Percentiles rank a stretch among this genome's conserved stretches.
phyloP scores from a whole-genome alignment of 352 stramenopile species.

The Phytopythium helicoides region DNA sequence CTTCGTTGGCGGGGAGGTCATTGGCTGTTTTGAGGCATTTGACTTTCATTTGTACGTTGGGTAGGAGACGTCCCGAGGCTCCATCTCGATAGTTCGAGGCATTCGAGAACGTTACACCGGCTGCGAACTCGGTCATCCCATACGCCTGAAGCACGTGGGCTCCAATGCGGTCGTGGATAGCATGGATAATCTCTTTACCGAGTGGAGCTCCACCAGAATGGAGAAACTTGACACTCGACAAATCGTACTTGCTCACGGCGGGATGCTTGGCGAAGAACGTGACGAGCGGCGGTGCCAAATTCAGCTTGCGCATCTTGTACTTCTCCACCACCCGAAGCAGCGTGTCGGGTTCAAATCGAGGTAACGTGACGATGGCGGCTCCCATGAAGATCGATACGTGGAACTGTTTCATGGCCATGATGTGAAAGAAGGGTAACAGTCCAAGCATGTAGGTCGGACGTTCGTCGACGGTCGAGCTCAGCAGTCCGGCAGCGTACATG shows the following conservation, averaged over 20 bases:
- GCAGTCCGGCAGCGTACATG: conserved; percentile 72
- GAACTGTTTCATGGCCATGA: conserved; percentile 75
- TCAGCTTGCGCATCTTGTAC: conserved; percentile 50
- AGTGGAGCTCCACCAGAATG: conserved; percentile 84
- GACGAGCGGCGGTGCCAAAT: conserved; percentile 85
- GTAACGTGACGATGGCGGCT: conserved; percentile 71
- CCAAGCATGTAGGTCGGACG: conserved; percentile 24
- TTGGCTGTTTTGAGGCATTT: conserved; percentile 25
- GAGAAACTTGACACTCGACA: conserved; percentile 63
- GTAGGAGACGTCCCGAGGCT: conserved; percentile 26
- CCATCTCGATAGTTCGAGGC: conserved; percentile 16
- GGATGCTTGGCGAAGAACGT: conserved; percentile 81
- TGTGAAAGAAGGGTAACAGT: conserved; percentile 92
- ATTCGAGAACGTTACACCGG: conserved; percentile 38
- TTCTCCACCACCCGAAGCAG: conserved; percentile 78
- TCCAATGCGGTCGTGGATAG: conserved; percentile 51
- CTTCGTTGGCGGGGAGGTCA: conserved; percentile 21
- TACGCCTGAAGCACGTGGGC: conserved; percentile 39
- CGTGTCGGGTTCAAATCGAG: conserved; percentile 79
- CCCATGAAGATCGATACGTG: conserved; percentile 69
- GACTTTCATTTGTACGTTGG: conserved; percentile 34
- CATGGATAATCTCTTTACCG: conserved; percentile 55
- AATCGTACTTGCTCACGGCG: conserved; percentile 85
- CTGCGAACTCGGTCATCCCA: conserved; percentile 55
- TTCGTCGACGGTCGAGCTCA: conserved; percentile 44